Evolutionary conservation across 257 asterid genomes (phyloP), one percentile per base, ranked within the genome.

Genomic region (Capsicum rhomboideum): DNA sequence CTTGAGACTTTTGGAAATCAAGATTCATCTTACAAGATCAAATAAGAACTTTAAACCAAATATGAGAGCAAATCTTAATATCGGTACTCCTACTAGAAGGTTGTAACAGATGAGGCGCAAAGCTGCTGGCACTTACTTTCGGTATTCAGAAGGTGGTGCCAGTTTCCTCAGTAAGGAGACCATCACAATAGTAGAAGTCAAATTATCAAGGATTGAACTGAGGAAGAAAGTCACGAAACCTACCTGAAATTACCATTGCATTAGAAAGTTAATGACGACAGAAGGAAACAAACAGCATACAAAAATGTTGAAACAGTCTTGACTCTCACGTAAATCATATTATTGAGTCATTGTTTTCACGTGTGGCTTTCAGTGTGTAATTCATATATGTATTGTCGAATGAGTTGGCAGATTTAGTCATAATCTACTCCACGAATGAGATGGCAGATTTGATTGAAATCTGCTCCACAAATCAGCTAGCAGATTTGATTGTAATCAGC

Each of bases 111-210:
- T 49, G 64, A 82, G 78, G 53, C 59, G 8, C 23, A 82, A 66
- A 63, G 52, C 18, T 49, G 79, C 29, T 66, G 44, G 55, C 31
- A 89, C 99, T 90, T 91, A 96, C 99, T 93, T 96, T 26, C 99
- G 93, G 88, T 91, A 96, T 86, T 96, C 99, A 79, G 97, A 93
- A 85, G 99, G 96, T 42, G 98, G 99, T 66, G 93, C 95, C 91
- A 96, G 90, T 89, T 95, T 96, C 86, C 99, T 90, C 92, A 96
- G 86, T 86, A 96, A 88, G 54, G 99, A 96, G 83, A 96, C 99
- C 99, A 96, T 96, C 82, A 96, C 98, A 69, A 96, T 96, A n/a
- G 99, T 96, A 72, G 98, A 93, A 79, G 99, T 96, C 90, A 96
- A 92, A 91, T 94, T 96, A 90, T 96, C 99, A 44, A 96, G 99